These are phyloP conservation scores for Albatrellus ellisii DNA, from an alignment of 768 basidiomycete species.

Conservation along the genomic window DNA sequence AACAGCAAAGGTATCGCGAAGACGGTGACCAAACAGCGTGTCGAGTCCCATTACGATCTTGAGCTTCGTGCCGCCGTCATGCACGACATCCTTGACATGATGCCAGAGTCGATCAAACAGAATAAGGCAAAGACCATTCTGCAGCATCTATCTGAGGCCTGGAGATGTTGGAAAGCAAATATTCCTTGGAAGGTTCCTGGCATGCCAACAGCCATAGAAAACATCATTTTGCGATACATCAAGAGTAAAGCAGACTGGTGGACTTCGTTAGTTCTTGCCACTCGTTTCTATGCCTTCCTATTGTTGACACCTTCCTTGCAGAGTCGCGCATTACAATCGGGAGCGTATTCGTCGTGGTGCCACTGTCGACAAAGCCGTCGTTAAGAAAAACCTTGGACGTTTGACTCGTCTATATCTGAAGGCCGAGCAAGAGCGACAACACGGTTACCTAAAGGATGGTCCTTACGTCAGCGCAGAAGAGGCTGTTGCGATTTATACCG, in stretches of 20 bases:
- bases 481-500: constrained; percentile 96
- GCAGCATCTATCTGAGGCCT: constrained; percentile 96
- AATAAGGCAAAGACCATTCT: constrained; percentile 99
- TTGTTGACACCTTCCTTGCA: constrained; percentile 17
- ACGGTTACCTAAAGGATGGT: constrained; percentile 97
- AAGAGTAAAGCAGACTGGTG: constrained; percentile 99
- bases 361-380: constrained; percentile 96
- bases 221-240: constrained; percentile 97
- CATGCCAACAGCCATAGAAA: constrained; percentile 99
- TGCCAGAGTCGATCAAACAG: constrained; percentile 98
- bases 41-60: constrained; percentile 96
- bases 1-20: constrained; percentile 95
- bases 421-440: constrained; percentile 97
- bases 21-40: constrained; percentile 98
- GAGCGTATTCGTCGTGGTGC: constrained; percentile 95
- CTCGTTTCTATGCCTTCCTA: background rate
- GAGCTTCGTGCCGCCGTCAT: constrained; percentile 97
- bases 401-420: constrained; percentile 96
- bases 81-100: constrained; percentile 99
- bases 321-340: constrained; percentile 95
- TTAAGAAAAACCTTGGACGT: constrained; percentile 97
- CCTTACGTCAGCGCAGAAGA: constrained; percentile 99
- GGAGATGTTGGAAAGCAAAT: constrained; percentile 96
- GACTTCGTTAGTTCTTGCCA: constrained; percentile 54
- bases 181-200: constrained; percentile 99